Evolutionary conservation across 306 rosid species (phyloP).

Genomic region (Hippophae rhamnoides): DNA sequence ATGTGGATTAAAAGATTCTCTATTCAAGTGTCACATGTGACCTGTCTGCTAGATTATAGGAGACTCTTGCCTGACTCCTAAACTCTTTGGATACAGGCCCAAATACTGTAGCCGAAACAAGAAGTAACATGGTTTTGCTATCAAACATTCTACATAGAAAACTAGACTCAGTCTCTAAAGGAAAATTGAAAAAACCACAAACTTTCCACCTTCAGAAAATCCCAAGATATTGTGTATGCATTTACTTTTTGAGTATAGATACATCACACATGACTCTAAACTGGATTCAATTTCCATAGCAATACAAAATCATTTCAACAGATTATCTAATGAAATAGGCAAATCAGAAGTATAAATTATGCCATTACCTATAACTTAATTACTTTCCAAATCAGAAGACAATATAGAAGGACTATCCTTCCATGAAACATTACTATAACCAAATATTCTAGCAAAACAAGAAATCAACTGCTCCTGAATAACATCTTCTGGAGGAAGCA

Average conservation of each 20-base stretch:
- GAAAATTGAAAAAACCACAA: not conserved
- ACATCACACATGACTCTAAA: not conserved
- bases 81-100: slow-evolving; percentile 5
- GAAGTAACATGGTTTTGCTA: slow-evolving; percentile 15
- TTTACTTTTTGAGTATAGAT: not conserved
- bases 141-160: slow-evolving; percentile 6
- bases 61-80: slow-evolving; percentile 11
- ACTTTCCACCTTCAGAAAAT: not conserved
- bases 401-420: slow-evolving; percentile 37
- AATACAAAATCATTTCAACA: not conserved
- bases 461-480: slow-evolving; percentile 63
- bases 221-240: not conserved
- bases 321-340: slow-evolving; percentile 1
- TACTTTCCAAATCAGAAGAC: slow-evolving; percentile 21
- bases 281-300: slow-evolving; percentile 1
- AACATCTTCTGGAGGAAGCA: slow-evolving; percentile 51
- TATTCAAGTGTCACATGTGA: slow-evolving; percentile 28
- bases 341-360: slow-evolving; percentile 1
- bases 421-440: slow-evolving; percentile 44
- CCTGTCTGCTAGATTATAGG: slow-evolving; percentile 33
- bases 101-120: slow-evolving; percentile 1
- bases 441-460: slow-evolving; percentile 63
- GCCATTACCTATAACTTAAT: slow-evolving; percentile 18
- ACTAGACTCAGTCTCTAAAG: not conserved
- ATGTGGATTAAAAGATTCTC: slow-evolving; percentile 36